phyloP scores from a whole-genome alignment of 331 rosid genomes.

The Cydonia oblonga region DNA sequence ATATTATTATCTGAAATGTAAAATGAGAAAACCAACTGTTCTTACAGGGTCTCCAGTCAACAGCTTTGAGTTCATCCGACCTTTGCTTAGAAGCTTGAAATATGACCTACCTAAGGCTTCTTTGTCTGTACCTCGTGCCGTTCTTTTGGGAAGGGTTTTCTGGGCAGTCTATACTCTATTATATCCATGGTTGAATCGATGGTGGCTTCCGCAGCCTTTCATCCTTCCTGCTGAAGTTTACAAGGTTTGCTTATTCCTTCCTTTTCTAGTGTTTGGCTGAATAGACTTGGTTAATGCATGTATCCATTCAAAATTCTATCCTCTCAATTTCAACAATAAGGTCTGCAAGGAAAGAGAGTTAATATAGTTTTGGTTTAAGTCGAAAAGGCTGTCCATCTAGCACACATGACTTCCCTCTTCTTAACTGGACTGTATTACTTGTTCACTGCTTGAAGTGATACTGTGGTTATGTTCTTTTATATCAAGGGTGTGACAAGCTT shows the following conservation, averaged over 20 bases:
- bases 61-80: conserved; percentile 68
- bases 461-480: background rate
- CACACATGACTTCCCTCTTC: background rate
- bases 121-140: conserved; percentile 48
- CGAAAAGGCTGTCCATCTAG: background rate
- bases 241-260: conserved; percentile 40
- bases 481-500: background rate
- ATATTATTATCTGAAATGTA: background rate
- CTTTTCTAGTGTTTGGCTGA: background rate
- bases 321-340: background rate
- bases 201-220: conserved; percentile 96
- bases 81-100: conserved; percentile 63
- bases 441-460: background rate
- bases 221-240: conserved; percentile 87
- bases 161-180: conserved; percentile 52
- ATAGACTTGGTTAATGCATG: background rate
- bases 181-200: conserved; percentile 65
- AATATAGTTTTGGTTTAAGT: background rate
- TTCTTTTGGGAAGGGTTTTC: conserved; percentile 53
- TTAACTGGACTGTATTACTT: background rate
- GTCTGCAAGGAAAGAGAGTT: background rate
- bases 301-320: background rate
- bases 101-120: conserved; percentile 54
- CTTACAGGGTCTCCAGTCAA: conserved; percentile 73
- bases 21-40: conserved; percentile 1